These are phyloP conservation scores for Miscanthus lutarioriparius DNA, from an alignment of 176 grass and related monocot genomes.

Conservation along the genomic window DNA sequence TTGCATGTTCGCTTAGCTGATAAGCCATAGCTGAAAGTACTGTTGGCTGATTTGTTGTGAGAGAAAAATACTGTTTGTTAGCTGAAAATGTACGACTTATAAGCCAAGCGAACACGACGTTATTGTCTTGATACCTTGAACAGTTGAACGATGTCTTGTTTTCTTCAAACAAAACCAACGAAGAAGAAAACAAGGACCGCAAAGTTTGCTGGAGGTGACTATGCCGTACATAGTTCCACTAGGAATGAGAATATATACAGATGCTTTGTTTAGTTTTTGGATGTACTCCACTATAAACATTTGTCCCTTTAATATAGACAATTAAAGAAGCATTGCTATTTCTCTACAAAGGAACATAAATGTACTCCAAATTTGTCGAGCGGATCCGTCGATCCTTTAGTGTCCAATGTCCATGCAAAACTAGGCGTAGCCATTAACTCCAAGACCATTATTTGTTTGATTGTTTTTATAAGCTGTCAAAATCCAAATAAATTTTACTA, in stretches of 20 bases:
- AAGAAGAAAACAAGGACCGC: slow-evolving; percentile 23
- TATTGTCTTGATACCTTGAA: background rate
- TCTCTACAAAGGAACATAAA: background rate
- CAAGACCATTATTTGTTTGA: background rate
- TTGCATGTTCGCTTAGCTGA: too few relatives aligned
- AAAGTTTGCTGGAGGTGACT: background rate
- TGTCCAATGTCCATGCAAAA: background rate
- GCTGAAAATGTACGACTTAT: too few relatives aligned
- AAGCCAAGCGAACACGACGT: too few relatives aligned
- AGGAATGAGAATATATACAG: slow-evolving; percentile 18
- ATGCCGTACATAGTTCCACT: slow-evolving; percentile 30
- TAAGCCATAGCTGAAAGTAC: too few relatives aligned
- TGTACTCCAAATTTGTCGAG: background rate
- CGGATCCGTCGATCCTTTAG: background rate
- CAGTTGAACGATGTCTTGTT: background rate
- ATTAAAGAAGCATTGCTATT: background rate
- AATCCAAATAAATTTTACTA: background rate
- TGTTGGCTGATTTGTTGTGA: too few relatives aligned
- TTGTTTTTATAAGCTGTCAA: background rate
- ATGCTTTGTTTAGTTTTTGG: background rate
- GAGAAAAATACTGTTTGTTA: too few relatives aligned
- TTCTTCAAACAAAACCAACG: background rate
- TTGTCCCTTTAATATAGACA: background rate
- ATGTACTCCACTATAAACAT: background rate
- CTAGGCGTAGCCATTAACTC: background rate